Evolutionary conservation across 2,329 filamentous ascomycete species (phyloP).

Genomic region (Xylariaceae sp.): DNA sequence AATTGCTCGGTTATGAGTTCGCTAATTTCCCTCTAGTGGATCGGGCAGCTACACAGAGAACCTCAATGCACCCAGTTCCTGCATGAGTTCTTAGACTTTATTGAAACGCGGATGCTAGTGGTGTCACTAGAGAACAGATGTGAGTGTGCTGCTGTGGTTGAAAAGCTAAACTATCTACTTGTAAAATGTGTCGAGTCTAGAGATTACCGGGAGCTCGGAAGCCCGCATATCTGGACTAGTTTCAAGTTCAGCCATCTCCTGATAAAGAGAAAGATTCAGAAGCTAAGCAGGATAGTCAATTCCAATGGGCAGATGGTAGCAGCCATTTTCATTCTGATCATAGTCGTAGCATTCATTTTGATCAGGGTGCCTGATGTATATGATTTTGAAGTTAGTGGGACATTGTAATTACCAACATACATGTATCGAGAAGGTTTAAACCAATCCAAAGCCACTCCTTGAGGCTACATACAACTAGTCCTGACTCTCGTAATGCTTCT

Average conservation of each 20-base stretch:
- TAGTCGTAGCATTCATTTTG: background rate
- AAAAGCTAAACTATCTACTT: background rate
- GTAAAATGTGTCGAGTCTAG: background rate
- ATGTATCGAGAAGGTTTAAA: too few relatives aligned
- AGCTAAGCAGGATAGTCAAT: background rate
- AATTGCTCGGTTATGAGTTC: too few relatives aligned
- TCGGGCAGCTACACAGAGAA: background rate
- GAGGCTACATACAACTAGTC: too few relatives aligned
- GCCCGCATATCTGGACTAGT: background rate
- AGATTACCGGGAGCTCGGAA: background rate
- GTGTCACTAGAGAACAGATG: background rate
- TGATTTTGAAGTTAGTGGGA: too few relatives aligned
- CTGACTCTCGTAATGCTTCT: background rate
- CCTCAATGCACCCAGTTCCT: background rate
- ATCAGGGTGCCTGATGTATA: background rate
- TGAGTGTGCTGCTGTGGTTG: background rate
- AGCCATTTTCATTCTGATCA: background rate
- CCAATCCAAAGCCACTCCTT: too few relatives aligned
- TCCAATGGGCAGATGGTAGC: background rate
- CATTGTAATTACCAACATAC: too few relatives aligned
- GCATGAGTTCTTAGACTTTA: constrained; percentile 1
- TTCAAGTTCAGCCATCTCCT: background rate
- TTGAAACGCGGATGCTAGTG: background rate
- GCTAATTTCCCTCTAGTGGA: background rate
- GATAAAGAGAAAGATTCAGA: background rate